Evolutionary conservation across 2,329 filamentous ascomycete genomes (phyloP), one percentile per base, ranked within the genome.

Genomic region (Diplodia corticola): DNA sequence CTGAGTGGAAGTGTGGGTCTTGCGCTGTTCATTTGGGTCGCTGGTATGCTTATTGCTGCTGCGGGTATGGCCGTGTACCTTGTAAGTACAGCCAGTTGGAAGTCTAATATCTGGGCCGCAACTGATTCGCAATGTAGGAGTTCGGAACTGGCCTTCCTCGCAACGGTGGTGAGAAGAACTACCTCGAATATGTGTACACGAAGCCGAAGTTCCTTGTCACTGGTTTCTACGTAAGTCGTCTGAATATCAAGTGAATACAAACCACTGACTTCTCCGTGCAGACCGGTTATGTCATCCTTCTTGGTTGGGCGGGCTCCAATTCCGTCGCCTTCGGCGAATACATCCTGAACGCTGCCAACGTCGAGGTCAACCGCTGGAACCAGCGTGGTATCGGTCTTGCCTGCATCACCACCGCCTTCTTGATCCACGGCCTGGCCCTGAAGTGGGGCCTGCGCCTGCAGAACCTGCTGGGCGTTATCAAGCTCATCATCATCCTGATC

Each of bases 251-350:
- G 30, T 26, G 13, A 28, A 80, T 83, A 4, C 10, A 22, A 7
- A 15, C 15, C 15, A 60, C 49, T 64, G 37, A 65, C 55, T 3
- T 24, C 24, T 35, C 9, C n/a, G 28, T 22, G 33, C 13, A 66
- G 64, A 76, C 77, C 26, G 83, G 84, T 33, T 89, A 89, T 68
- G 84, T 88, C 13, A 72, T 90, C 28, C 81, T 90, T 1, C 82
- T 90, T 40, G 64, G 78, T 13, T 90, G 87, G 86, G 86, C 87
- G 0, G 85, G 85, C 6, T 85, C 85, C 15, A 91, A 91, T 75
- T 89, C 85, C 0, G 86, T 91, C 69, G 83, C 90, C 46, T 90
- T 91, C 69, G 88, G 88, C 67, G 87, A 90, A 73, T 91, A 91
- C 75, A 86, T 91, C 66, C 82, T 91, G 1, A 83, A 88, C 72